These are phyloP conservation scores for Fusarium avenaceum DNA, from an alignment of 2,329 filamentous ascomycete species.

Conservation along the genomic window DNA sequence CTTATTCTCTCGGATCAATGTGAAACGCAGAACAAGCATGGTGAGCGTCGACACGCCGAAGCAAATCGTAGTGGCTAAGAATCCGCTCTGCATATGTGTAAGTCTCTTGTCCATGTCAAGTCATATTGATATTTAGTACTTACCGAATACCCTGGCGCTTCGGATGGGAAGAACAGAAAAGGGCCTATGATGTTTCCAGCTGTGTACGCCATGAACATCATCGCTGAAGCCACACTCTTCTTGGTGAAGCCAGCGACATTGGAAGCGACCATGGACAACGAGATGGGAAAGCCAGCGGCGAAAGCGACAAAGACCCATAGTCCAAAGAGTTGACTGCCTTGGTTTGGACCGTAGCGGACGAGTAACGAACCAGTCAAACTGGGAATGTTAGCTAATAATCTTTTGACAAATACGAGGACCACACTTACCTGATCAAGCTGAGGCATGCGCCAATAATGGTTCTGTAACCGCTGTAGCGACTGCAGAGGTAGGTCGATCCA, in stretches of 20 bases:
- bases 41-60: slow-evolving; percentile 35
- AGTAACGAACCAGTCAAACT: slow-evolving; percentile 41
- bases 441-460: slow-evolving; percentile 37
- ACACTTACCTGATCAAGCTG: slow-evolving; percentile 38
- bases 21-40: slow-evolving; percentile 34
- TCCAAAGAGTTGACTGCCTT: slow-evolving; percentile 34
- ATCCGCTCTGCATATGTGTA: slow-evolving; percentile 32
- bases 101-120: neutral
- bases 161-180: slow-evolving; percentile 40
- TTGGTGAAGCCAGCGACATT: slow-evolving; percentile 45
- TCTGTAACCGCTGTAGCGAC: slow-evolving; percentile 38
- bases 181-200: slow-evolving; percentile 41
- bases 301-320: slow-evolving; percentile 41
- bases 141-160: slow-evolving; percentile 41
- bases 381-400: neutral
- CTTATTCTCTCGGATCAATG: slow-evolving; percentile 32
- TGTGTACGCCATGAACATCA: slow-evolving; percentile 46
- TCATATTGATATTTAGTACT: neutral
- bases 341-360: slow-evolving; percentile 37
- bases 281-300: slow-evolving; percentile 41
- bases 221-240: slow-evolving; percentile 41
- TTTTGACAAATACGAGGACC: fast-evolving
- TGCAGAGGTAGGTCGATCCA: slow-evolving; percentile 35
- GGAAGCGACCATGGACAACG: slow-evolving; percentile 40
- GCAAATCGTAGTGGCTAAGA: slow-evolving; percentile 41